These are phyloP conservation scores for Rhizomucor pusillus DNA, from an alignment of 371 early-diverging fungal species.

Conservation along the genomic window DNA sequence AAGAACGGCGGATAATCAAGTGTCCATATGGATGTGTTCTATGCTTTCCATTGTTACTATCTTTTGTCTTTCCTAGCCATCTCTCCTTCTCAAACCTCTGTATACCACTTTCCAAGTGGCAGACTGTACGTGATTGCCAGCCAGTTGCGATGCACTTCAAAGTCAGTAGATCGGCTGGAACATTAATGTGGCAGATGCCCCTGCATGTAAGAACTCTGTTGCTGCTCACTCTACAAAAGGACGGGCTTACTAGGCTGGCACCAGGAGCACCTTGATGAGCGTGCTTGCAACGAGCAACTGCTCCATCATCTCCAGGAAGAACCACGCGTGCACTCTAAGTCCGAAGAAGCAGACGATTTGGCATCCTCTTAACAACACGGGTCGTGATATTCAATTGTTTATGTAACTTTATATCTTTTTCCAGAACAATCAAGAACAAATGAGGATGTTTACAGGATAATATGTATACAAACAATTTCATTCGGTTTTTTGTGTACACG, in stretches of 20 bases:
- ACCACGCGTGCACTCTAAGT: neutral
- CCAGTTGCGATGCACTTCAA: conserved; percentile 99
- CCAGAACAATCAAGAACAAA: no score
- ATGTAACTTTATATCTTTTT: neutral
- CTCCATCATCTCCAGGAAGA: conserved; percentile 18
- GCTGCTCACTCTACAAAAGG: neutral
- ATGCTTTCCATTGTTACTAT: neutral
- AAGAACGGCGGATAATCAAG: conserved; percentile 98
- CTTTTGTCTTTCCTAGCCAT: neutral
- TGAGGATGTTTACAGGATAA: no score
- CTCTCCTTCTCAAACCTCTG: conserved; percentile 57
- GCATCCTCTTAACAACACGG: no score
- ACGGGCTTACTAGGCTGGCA: conserved; percentile 78
- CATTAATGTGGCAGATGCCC: no score
- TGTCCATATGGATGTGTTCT: conserved; percentile 94
- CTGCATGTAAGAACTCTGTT: neutral
- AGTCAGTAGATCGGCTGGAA: conserved; percentile 92
- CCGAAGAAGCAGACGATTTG: no score
- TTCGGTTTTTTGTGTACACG: no score
- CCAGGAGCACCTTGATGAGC: conserved; percentile 66
- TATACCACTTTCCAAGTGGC: conserved; percentile 86
- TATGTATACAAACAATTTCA: no score
- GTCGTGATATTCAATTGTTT: neutral
- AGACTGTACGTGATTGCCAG: conserved; percentile 89
- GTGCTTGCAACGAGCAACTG: conserved; percentile 52